Conservation (phyloP, 352 stramenopile genomes). For the Pythium rishiriense region DNA sequence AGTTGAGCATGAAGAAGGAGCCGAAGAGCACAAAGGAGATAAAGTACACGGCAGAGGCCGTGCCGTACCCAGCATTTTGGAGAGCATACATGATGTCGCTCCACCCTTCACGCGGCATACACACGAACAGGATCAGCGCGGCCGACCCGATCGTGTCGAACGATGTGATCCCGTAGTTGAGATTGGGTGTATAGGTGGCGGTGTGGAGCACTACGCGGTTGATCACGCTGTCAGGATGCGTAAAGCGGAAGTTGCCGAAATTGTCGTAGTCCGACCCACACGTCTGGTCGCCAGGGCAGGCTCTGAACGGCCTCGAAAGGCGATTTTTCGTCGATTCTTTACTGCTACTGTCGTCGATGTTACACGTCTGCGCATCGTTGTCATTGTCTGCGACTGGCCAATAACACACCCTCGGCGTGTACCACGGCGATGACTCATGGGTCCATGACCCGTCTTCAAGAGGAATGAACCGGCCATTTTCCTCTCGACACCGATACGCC, state of each 20-base stretch:
- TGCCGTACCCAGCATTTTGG: slow-evolving; percentile 48
- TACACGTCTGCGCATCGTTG: slow-evolving; percentile 50
- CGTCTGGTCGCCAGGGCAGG: slow-evolving; percentile 35
- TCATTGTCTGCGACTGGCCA: slow-evolving; percentile 87
- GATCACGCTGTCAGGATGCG: slow-evolving; percentile 40
- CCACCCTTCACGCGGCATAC: slow-evolving; percentile 92
- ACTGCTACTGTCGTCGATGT: slow-evolving; percentile 29
- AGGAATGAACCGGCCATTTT: slow-evolving; percentile 31
- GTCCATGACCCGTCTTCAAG: slow-evolving; percentile 38
- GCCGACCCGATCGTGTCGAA: slow-evolving; percentile 90
- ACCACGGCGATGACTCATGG: slow-evolving; percentile 54
- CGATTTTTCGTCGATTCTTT: neutral
- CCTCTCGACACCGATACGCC: slow-evolving; percentile 38
- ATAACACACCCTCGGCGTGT: slow-evolving; percentile 75
- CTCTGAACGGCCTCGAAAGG: slow-evolving; percentile 22
- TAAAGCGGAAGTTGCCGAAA: slow-evolving; percentile 68
- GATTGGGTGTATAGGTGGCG: slow-evolving; percentile 60
- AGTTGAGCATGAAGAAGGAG: slow-evolving; percentile 91
- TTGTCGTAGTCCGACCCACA: slow-evolving; percentile 69
- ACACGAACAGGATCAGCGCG: slow-evolving; percentile 85
- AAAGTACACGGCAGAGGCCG: slow-evolving; percentile 77
- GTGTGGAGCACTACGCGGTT: slow-evolving; percentile 35
- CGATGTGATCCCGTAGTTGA: slow-evolving; percentile 84
- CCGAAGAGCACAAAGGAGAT: slow-evolving; percentile 87
- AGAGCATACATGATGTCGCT: slow-evolving; percentile 39